These are phyloP conservation scores for Moniliella sp. DNA, from an alignment of 1,284 basidiomycete species.

Conservation along the genomic window DNA sequence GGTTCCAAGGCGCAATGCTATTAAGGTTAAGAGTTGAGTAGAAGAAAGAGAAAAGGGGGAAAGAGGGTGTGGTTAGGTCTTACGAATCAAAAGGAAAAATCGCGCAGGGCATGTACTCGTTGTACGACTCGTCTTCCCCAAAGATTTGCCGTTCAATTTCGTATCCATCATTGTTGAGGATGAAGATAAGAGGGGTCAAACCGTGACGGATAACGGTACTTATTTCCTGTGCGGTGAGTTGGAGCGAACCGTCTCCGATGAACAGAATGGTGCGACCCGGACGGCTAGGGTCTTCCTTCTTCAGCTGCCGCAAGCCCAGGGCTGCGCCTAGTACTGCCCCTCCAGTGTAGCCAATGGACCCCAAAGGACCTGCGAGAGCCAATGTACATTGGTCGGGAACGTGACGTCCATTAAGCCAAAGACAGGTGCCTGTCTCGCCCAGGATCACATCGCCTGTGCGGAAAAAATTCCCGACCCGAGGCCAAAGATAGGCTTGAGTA, in stretches of 20 bases:
- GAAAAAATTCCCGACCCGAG: slow-evolving; percentile 58
- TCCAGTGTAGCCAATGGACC: slow-evolving; percentile 66
- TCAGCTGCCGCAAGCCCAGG: slow-evolving; percentile 51
- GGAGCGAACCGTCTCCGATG: slow-evolving; percentile 45
- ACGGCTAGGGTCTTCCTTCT: slow-evolving; percentile 33
- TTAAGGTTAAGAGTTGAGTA: too few relatives aligned
- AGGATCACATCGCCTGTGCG: slow-evolving; percentile 33
- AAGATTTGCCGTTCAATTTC: slow-evolving; percentile 64
- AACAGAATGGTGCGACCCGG: slow-evolving; percentile 67
- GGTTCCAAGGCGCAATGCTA: slow-evolving; percentile 15
- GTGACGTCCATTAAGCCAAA: slow-evolving; percentile 10
- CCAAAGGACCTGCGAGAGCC: slow-evolving; percentile 45
- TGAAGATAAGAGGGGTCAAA: slow-evolving; percentile 55
- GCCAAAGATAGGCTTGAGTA: slow-evolving; percentile 48
- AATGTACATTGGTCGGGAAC: slow-evolving; percentile 14
- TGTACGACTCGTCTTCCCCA: slow-evolving; percentile 41
- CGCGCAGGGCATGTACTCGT: too few relatives aligned
- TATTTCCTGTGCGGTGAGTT: slow-evolving; percentile 41
- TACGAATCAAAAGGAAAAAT: too few relatives aligned
- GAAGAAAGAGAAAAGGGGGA: too few relatives aligned
- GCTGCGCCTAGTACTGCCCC: slow-evolving; percentile 50
- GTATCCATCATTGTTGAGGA: slow-evolving; percentile 74
- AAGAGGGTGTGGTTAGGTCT: too few relatives aligned
- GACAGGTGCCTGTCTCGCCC: slow-evolving; percentile 23
- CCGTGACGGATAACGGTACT: slow-evolving; percentile 52